These are phyloP conservation scores for Moringa oleifera DNA, from an alignment of 345 rosid species.

Conservation along the genomic window DNA sequence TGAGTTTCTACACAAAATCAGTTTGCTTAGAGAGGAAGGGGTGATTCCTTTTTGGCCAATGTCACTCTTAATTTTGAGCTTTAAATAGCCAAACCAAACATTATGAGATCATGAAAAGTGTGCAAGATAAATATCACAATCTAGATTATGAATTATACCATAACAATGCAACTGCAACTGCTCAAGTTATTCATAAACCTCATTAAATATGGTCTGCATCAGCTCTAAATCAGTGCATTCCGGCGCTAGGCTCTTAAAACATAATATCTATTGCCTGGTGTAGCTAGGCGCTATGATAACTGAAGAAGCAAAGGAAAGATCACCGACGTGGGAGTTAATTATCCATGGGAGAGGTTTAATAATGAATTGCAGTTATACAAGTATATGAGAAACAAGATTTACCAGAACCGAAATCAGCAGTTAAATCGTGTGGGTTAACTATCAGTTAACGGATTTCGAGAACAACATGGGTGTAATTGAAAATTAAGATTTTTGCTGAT, in stretches of 20 bases:
- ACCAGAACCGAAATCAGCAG: too few relatives aligned
- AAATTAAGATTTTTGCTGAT: too few relatives aligned
- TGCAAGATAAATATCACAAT: background rate
- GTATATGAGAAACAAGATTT: too few relatives aligned
- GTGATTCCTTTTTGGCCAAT: background rate
- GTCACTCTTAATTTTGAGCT: background rate
- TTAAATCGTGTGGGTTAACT: too few relatives aligned
- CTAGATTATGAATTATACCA: background rate
- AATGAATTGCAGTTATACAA: too few relatives aligned
- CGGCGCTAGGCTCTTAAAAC: conserved; percentile 1
- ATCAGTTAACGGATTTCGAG: too few relatives aligned
- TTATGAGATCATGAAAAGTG: background rate
- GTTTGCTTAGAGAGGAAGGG: conserved; percentile 4
- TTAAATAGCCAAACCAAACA: background rate
- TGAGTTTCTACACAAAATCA: background rate
- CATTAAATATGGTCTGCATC: conserved; percentile 1
- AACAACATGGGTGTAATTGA: too few relatives aligned
- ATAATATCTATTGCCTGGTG: background rate
- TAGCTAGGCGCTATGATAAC: background rate
- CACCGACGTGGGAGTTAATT: too few relatives aligned
- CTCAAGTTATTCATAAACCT: background rate
- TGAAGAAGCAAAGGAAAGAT: background rate
- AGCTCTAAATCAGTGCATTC: conserved; percentile 13
- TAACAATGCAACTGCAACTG: background rate
- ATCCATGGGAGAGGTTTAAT: too few relatives aligned